Base-by-base conservation (phyloP, 352 stramenopile genomes). In the Pythium aphanidermatum region DNA sequence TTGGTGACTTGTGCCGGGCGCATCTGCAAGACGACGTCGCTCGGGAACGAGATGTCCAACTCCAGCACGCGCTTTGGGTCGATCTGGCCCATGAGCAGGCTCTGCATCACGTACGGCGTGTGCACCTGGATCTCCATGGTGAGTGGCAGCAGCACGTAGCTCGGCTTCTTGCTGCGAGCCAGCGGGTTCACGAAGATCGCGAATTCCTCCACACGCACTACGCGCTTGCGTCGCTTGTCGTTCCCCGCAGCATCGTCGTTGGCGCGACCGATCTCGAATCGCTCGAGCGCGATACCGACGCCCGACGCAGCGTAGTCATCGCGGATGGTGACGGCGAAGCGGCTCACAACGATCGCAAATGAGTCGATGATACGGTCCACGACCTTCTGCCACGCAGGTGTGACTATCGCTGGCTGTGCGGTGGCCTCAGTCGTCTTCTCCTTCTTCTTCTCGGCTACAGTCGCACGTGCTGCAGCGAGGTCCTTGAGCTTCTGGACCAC, bases 291-390 rank as follows among this genome's bases (percentile, higher is more conserved):
- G 27, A 92, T 62, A 17, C 77, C 77, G 21, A 92, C 48, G 14
- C 64, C 71, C 14, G 65, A 51, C 1, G 51, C 55, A 14, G 72
- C 74, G 55, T 75, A 66, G 24, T 90, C 75, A 40, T 90, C 74
- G 19, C 65, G 60, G 32, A 89, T 74, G 27, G 62, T 70, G 12
- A 92, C 55, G 26, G 60, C 63, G 31, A 89, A 68, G 6, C 50
- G 50, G 13, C 65, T 41, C 48, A 87, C 42, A 8, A 61, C 52
- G 29, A 88, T 73, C 23, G 64, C 63, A 40, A 90, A 83, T 37
- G 77, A 86, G 40, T 92, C 77, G 35, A 92, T 58, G 38, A 88
- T 46, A 30, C 72, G 53, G 61, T 92, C 80, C 30, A 88, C 40
- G 20, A 67, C 59, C 29, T 52, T 17, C 23, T 89, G 73, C 76